Conservation (phyloP, 192 early-diverging fungal species). For the Pilobolus umbonatus region DNA sequence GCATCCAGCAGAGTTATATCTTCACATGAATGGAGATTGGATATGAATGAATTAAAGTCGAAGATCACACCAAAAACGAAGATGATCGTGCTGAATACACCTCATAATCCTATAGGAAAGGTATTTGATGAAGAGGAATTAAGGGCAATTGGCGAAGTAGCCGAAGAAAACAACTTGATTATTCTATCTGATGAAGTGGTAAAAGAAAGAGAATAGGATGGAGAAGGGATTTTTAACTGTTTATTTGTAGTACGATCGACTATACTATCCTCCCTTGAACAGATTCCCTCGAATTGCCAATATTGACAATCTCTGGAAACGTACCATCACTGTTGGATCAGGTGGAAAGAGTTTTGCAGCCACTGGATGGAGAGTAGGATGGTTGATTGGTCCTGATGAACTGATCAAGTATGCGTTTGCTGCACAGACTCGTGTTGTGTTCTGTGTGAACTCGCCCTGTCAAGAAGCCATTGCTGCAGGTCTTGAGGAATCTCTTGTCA, state of each 20-base stretch:
- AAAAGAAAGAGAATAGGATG: slow-evolving; percentile 7
- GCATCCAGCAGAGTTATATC: slow-evolving; percentile 50
- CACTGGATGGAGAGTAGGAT: slow-evolving; percentile 97
- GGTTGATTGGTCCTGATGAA: slow-evolving; percentile 74
- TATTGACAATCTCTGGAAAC: slow-evolving; percentile 83
- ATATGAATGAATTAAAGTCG: slow-evolving; percentile 71
- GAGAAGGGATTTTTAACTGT: background rate
- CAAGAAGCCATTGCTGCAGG: slow-evolving; percentile 80
- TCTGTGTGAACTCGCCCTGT: slow-evolving; percentile 84
- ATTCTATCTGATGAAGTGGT: slow-evolving; percentile 91
- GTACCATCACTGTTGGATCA: slow-evolving; percentile 90
- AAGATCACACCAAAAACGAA: slow-evolving; percentile 75
- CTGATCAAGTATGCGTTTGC: slow-evolving; percentile 72
- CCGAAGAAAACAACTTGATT: slow-evolving; percentile 77
- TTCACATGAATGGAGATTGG: slow-evolving; percentile 82
- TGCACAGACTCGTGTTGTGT: slow-evolving; percentile 87
- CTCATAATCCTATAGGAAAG: slow-evolving; percentile 92
- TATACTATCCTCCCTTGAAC: slow-evolving; percentile 64
- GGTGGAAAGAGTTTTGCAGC: slow-evolving; percentile 94
- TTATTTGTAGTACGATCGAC: slow-evolving; percentile 70
- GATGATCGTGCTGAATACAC: slow-evolving; percentile 92
- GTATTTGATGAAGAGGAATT: slow-evolving; percentile 76
- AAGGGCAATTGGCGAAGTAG: slow-evolving; percentile 67
- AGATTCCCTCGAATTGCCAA: slow-evolving; percentile 73
- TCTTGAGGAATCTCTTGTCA: slow-evolving; percentile 56